A percentile compares a stretch with the other conserved stretches of the same genome.
Conservation (phyloP, 2,329 filamentous ascomycete species). For the Plectosphaerella sp. region DNA sequence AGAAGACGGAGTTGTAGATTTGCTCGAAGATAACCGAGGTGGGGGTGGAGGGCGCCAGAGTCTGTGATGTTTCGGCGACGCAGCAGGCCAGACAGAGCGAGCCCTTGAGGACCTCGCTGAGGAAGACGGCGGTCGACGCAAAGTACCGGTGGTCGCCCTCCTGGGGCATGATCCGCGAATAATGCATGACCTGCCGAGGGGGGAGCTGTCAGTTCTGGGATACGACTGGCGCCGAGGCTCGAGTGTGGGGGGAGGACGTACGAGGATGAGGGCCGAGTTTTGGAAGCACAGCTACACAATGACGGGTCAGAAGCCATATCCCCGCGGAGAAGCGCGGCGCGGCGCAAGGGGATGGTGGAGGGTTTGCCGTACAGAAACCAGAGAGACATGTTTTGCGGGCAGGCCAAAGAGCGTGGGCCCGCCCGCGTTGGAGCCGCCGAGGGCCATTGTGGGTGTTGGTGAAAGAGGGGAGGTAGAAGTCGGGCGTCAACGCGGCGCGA, state of each 20-base stretch:
- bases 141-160: constrained; percentile 82
- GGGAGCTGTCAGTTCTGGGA: not conserved
- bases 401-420: constrained; percentile 51
- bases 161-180: constrained; percentile 89
- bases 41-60: constrained; percentile 72
- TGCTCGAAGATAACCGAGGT: constrained; percentile 76
- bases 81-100: constrained; percentile 81
- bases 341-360: not conserved
- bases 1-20: constrained; percentile 77
- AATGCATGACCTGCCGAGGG: constrained; percentile 72
- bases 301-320: constrained; percentile 11
- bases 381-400: constrained; percentile 64
- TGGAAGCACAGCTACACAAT: constrained; percentile 65
- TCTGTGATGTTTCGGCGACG: constrained; percentile 79
- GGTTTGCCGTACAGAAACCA: constrained; percentile 28
- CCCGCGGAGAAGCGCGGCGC: constrained; percentile 1
- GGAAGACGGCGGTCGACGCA: constrained; percentile 87
- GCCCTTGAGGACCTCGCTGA: constrained; percentile 90
- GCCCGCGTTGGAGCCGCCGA: constrained; percentile 29
- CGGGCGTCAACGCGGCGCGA: not conserved
- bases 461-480: constrained; percentile 2
- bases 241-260: constrained; percentile 28
- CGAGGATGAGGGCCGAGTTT: constrained; percentile 70
- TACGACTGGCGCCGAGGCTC: not conserved
- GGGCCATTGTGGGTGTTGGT: constrained; percentile 29